Evolutionary conservation across 345 rosid genomes (phyloP).

Genomic region (Salix suchowensis): DNA sequence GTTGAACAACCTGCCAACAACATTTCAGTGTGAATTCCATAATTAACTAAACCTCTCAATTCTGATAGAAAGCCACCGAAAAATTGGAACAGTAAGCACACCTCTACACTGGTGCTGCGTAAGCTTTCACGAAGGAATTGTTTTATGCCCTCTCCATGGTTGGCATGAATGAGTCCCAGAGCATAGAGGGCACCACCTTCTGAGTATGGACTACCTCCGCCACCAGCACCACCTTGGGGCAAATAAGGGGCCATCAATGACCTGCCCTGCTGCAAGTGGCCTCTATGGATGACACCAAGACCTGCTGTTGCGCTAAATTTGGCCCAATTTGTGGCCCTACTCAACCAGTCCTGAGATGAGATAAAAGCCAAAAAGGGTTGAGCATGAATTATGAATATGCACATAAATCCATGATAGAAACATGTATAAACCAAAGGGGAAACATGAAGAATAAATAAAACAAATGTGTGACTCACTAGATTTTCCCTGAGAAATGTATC

Average conservation of each 20-base stretch:
- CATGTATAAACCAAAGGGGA: not conserved
- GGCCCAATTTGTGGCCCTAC: conserved; percentile 99
- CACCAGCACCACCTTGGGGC: conserved; percentile 95
- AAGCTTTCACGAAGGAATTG: conserved; percentile 93
- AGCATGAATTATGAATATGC: not conserved
- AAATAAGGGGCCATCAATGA: conserved; percentile 96
- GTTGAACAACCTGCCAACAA: conserved; percentile 85
- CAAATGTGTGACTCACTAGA: conserved; percentile 45
- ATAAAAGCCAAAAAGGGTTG: conserved; percentile 10
- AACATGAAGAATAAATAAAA: not conserved
- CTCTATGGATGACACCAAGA: conserved; percentile 96
- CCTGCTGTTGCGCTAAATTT: conserved; percentile 99
- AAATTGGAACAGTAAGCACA: conserved; percentile 19
- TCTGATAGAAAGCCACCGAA: not conserved
- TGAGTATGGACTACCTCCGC: conserved; percentile 96
- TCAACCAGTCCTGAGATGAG: conserved; percentile 84
- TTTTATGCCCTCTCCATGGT: conserved; percentile 98
- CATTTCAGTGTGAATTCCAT: conserved; percentile 1
- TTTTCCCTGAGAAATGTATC: conserved; percentile 98
- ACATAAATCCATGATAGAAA: not conserved
- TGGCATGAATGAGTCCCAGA: conserved; percentile 95
- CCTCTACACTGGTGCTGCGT: conserved; percentile 90
- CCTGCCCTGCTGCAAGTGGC: conserved; percentile 95
- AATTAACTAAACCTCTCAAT: not conserved
- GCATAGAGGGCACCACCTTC: conserved; percentile 99